These are phyloP conservation scores for Detonula confervacea DNA, from an alignment of 352 stramenopile genomes.

Conservation along the genomic window DNA sequence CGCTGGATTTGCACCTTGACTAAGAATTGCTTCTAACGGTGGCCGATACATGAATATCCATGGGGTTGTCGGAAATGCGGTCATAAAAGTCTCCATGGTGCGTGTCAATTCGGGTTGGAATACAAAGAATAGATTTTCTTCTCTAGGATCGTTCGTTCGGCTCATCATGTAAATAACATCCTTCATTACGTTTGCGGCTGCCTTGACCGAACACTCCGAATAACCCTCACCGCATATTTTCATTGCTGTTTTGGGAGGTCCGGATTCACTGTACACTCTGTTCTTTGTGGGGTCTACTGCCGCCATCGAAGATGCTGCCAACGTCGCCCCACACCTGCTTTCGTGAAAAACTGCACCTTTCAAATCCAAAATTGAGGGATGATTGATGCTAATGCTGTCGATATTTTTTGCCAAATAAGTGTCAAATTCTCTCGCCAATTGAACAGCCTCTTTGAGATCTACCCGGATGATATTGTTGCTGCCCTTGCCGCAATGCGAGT, in stretches of 20 bases:
- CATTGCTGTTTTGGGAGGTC: conserved; percentile 50
- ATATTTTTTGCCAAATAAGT: conserved; percentile 30
- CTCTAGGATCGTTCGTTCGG: conserved; percentile 63
- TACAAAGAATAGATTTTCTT: conserved; percentile 83
- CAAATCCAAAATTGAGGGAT: conserved; percentile 53
- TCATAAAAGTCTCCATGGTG: conserved; percentile 79
- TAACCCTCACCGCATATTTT: conserved; percentile 62
- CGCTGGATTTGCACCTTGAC: conserved; percentile 58
- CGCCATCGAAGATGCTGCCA: conserved; percentile 87
- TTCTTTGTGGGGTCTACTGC: conserved; percentile 62
- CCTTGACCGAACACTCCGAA: conserved; percentile 36
- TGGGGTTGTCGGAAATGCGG: conserved; percentile 74
- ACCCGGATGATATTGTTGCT: conserved; percentile 43
- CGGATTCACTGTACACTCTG: conserved; percentile 70
- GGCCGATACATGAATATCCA: conserved; percentile 89
- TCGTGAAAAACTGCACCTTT: conserved; percentile 89
- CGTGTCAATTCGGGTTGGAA: conserved; percentile 84
- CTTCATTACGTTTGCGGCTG: conserved; percentile 62
- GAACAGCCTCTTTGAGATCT: conserved; percentile 59
- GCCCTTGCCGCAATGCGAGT: conserved; percentile 37
- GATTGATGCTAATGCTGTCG: too few relatives aligned
- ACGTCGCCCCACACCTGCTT: conserved; percentile 86
- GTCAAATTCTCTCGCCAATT: conserved; percentile 59
- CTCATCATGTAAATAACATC: conserved; percentile 87
- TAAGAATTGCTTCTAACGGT: conserved; percentile 87